A percentile compares a stretch with the other conserved stretches of the same genome.
These are phyloP conservation scores for Wickerhamiella musiphila DNA, from an alignment of 805 yeast genomes.

Conservation along the genomic window DNA sequence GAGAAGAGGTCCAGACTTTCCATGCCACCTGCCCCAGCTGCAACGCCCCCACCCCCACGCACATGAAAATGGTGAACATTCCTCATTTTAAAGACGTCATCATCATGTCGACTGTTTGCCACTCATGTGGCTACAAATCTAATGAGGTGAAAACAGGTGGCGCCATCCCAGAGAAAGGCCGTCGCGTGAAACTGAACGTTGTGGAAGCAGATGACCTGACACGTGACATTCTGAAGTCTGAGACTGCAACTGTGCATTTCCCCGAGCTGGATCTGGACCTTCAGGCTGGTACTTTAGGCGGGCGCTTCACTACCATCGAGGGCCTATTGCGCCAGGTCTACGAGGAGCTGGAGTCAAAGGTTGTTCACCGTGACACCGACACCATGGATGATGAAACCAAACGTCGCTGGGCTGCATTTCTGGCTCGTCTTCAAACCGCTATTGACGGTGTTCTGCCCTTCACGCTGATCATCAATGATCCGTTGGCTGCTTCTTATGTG, in stretches of 20 bases:
- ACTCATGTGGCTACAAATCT: slow-evolving; percentile 83
- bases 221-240: slow-evolving; percentile 87
- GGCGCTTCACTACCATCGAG: slow-evolving; percentile 92
- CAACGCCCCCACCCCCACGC: slow-evolving; percentile 65
- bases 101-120: slow-evolving; percentile 89
- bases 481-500: slow-evolving; percentile 84
- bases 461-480: slow-evolving; percentile 83
- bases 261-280: slow-evolving; percentile 86
- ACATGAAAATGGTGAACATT: slow-evolving; percentile 90
- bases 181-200: slow-evolving; percentile 49
- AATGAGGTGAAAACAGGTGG: slow-evolving; percentile 99
- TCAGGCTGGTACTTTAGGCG: slow-evolving; percentile 93
- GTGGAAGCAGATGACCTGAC: slow-evolving; percentile 87
- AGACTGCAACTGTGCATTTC: slow-evolving; percentile 68
- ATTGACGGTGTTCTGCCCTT: slow-evolving; percentile 61
- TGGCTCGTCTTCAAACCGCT: slow-evolving; percentile 59
- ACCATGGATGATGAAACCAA: slow-evolving; percentile 71
- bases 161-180: slow-evolving; percentile 75
- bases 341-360: slow-evolving; percentile 76
- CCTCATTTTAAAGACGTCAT: slow-evolving; percentile 98
- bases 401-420: slow-evolving; percentile 68
- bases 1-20: slow-evolving; percentile 86
- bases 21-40: slow-evolving; percentile 87
- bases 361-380: slow-evolving; percentile 73
- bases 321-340: slow-evolving; percentile 78